These are phyloP conservation scores for Arctostaphylos glauca DNA, from an alignment of 148 eudicot genomes.

Conservation along the genomic window DNA sequence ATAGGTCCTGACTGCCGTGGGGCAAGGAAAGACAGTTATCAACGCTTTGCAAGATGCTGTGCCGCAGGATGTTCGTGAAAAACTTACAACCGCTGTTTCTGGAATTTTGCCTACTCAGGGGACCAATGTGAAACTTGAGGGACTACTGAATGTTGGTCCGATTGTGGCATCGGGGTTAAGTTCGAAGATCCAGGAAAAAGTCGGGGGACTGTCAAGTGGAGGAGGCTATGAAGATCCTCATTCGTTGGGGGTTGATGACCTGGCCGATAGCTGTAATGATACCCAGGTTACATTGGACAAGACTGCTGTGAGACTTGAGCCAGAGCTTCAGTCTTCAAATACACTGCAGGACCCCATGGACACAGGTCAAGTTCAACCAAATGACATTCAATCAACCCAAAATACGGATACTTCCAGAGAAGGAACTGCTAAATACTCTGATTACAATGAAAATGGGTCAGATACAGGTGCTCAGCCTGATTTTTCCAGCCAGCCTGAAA, in stretches of 20 bases:
- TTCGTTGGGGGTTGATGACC: conserved; percentile 28
- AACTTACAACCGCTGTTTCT: conserved; percentile 73
- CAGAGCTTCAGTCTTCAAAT: conserved; percentile 33
- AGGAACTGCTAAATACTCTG: conserved; percentile 30
- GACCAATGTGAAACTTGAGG: conserved; percentile 53
- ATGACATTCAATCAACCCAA: conserved; percentile 23
- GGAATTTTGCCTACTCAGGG: conserved; percentile 57
- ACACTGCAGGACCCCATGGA: conserved; percentile 30
- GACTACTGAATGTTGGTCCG: conserved; percentile 36
- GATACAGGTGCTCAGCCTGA: conserved; percentile 27
- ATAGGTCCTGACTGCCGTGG: conserved; percentile 82
- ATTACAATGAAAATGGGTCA: conserved; percentile 26
- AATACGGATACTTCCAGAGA: conserved; percentile 29
- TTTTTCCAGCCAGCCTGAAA: conserved; percentile 21
- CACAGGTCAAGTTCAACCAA: conserved; percentile 25
- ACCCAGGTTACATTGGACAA: conserved; percentile 24
- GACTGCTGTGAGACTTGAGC: conserved; percentile 23
- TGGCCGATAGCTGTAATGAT: conserved; percentile 18
- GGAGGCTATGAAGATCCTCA: conserved; percentile 28
- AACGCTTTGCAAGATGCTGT: conserved; percentile 93
- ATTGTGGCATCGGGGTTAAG: conserved; percentile 42
- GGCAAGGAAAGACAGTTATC: conserved; percentile 73
- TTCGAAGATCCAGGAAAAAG: conserved; percentile 42
- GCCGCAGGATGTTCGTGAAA: conserved; percentile 94
- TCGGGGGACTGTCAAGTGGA: conserved; percentile 19